phyloP scores from a whole-genome alignment of 495 filamentous ascomycete species.

The Neurospora terricola region DNA sequence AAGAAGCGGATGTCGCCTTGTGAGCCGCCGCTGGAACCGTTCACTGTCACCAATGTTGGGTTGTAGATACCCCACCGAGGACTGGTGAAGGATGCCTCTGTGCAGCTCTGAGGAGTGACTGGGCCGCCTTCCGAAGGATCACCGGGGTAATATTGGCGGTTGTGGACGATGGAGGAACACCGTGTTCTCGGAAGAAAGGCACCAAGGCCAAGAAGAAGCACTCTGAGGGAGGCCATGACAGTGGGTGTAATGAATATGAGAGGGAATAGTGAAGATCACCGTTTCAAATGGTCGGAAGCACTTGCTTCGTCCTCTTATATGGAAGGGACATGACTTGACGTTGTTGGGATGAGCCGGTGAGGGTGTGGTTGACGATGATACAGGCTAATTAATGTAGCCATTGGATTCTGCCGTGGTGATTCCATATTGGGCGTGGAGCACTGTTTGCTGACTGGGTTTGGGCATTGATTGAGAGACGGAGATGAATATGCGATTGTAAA shows the following conservation, averaged over 20 bases:
- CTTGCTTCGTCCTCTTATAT: background rate
- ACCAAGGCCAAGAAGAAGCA: constrained; percentile 4
- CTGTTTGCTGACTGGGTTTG: background rate
- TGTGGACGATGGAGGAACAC: background rate
- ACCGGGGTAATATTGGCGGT: constrained; percentile 10
- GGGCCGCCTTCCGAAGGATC: background rate
- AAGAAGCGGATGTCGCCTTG: constrained; percentile 18
- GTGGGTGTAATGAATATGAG: background rate
- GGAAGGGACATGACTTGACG: background rate
- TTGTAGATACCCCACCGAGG: constrained; percentile 13
- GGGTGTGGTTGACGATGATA: background rate
- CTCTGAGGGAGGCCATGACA: background rate
- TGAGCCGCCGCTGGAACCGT: constrained; percentile 13
- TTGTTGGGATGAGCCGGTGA: background rate
- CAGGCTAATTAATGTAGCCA: background rate
- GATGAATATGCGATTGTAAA: too few species aligned
- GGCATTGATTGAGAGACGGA: background rate
- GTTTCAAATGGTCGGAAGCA: too few species aligned
- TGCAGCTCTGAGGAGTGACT: constrained; percentile 10
- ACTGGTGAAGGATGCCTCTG: constrained; percentile 10
- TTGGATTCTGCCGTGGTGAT: background rate
- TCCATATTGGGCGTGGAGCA: background rate
- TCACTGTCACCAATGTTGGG: constrained; percentile 8
- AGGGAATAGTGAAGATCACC: too few species aligned
- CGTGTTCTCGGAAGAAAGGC: constrained; percentile 8